phyloP scores from a whole-genome alignment of 1,139 yeast genomes.

The Debaryomyces singareniensis region DNA sequence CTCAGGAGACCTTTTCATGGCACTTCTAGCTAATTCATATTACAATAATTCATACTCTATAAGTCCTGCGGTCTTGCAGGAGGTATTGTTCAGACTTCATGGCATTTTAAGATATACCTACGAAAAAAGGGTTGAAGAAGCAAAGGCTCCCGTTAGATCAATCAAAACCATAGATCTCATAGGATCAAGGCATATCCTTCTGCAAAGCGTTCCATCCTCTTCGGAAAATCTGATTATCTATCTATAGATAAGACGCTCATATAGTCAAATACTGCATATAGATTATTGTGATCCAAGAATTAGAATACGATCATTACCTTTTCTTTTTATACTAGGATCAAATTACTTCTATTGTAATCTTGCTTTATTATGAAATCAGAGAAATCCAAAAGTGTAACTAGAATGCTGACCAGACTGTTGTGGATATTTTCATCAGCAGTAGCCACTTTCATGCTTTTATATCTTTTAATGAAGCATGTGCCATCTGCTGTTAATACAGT shows the following conservation, averaged over 20 bases:
- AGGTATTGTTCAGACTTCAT: conserved; percentile 22
- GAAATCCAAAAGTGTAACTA: too few species aligned
- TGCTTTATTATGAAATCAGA: too few species aligned
- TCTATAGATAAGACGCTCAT: background rate
- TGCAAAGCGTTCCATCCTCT: background rate
- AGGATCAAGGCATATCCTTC: conserved; percentile 16
- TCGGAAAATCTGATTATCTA: background rate
- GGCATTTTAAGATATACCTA: conserved; percentile 18
- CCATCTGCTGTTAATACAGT: too few species aligned
- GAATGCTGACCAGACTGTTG: too few species aligned
- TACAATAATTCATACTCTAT: conserved; percentile 15
- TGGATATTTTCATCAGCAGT: too few species aligned
- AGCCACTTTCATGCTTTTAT: too few species aligned
- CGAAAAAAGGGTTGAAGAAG: conserved; percentile 20
- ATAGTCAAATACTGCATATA: background rate
- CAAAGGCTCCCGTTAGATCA: conserved; percentile 10
- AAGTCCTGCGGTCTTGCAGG: conserved; percentile 20
- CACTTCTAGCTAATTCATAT: conserved; percentile 30
- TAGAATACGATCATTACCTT: too few species aligned
- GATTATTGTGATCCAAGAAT: too few species aligned
- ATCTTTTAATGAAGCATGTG: too few species aligned
- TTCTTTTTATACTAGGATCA: too few species aligned
- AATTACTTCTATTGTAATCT: too few species aligned
- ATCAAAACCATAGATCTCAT: conserved; percentile 27
- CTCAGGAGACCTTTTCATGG: conserved; percentile 42